These are phyloP conservation scores for Cyclocybe cylindracea DNA, from an alignment of 768 basidiomycete species.

Conservation along the genomic window DNA sequence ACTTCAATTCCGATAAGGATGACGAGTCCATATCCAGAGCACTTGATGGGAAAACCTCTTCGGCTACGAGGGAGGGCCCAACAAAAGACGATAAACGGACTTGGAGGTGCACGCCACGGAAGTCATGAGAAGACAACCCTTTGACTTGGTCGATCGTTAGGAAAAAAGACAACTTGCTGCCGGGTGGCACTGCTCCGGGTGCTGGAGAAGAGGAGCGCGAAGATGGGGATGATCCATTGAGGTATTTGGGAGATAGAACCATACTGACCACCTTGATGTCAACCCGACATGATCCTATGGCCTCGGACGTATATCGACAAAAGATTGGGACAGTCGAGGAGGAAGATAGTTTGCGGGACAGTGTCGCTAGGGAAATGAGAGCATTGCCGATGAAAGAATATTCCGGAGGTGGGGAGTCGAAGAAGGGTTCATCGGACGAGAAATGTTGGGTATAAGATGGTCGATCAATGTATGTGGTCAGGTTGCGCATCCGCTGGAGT, in stretches of 20 bases:
- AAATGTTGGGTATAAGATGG: conserved; percentile 95
- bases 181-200: conserved; percentile 65
- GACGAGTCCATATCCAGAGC: conserved; percentile 72
- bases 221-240: conserved; percentile 60
- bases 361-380: conserved; percentile 76
- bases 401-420: conserved; percentile 81
- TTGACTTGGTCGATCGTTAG: conserved; percentile 85
- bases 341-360: conserved; percentile 76
- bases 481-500: conserved; percentile 89
- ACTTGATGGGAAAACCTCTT: conserved; percentile 82
- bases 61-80: conserved; percentile 64
- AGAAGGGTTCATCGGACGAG: conserved; percentile 91
- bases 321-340: conserved; percentile 84
- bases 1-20: conserved; percentile 77
- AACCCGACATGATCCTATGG: conserved; percentile 91
- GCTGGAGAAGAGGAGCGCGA: conserved; percentile 78
- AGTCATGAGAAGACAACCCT: conserved; percentile 89
- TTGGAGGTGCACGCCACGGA: conserved; percentile 84
- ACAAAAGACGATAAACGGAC: conserved; percentile 86
- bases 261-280: conserved; percentile 81
- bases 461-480: conserved; percentile 86
- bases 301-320: conserved; percentile 92
- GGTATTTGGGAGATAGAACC: conserved; percentile 57
- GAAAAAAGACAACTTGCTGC: conserved; percentile 83
- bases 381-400: conserved; percentile 94